Conservation (phyloP, 2,329 filamentous ascomycete species). For the Xylaria sp. region DNA sequence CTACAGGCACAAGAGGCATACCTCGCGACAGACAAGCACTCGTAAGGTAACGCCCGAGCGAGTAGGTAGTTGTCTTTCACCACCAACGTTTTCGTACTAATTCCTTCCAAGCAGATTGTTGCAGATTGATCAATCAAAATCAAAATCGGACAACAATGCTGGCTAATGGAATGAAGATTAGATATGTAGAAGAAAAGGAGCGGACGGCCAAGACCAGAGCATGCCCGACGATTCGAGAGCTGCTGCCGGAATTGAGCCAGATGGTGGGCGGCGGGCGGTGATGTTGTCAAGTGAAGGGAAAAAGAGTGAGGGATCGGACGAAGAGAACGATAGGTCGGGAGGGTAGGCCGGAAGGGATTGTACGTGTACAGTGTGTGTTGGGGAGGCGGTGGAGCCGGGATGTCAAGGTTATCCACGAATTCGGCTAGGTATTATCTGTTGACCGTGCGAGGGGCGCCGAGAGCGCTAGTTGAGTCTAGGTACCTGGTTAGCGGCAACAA, state of each 20-base stretch:
- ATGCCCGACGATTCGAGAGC: constrained; percentile 51
- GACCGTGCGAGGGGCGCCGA: constrained; percentile 16
- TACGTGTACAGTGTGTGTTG: constrained; percentile 22
- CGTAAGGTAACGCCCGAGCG: background rate
- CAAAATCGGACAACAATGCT: constrained; percentile 33
- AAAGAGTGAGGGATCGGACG: constrained; percentile 33
- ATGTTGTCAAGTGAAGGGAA: constrained; percentile 33
- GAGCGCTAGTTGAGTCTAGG: constrained; percentile 8
- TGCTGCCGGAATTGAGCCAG: constrained; percentile 64
- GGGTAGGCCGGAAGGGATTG: constrained; percentile 25
- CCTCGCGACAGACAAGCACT: constrained; percentile 13
- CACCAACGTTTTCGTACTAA: constrained; percentile 20
- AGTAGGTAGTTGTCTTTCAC: constrained; percentile 1
- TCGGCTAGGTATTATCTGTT: constrained; percentile 2
- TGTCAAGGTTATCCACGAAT: constrained; percentile 9
- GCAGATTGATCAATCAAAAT: constrained; percentile 37
- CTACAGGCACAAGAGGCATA: constrained; percentile 2
- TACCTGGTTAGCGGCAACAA: too few relatives aligned
- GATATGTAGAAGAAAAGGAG: constrained; percentile 51
- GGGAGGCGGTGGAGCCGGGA: constrained; percentile 16
- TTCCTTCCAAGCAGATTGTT: constrained; percentile 30
- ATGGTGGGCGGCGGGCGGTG: constrained; percentile 38
- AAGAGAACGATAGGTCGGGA: constrained; percentile 27
- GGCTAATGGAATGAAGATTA: constrained; percentile 34
- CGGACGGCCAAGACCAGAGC: constrained; percentile 66